Evolutionary conservation across 2,329 filamentous ascomycete genomes (phyloP).

Genomic region (Mycocentrospora acerina): DNA sequence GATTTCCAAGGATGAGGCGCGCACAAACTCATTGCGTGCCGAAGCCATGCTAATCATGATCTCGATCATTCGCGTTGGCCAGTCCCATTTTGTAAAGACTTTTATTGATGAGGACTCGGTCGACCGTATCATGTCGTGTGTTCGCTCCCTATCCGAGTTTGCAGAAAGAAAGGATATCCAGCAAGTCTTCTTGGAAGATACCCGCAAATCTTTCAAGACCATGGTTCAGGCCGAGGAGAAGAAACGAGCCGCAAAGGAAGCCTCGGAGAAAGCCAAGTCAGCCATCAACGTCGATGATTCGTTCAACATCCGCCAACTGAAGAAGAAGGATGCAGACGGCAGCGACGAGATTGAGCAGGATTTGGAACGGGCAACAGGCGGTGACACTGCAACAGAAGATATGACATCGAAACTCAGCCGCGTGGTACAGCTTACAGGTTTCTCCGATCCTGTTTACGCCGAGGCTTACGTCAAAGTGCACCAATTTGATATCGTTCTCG

Average conservation of each 20-base stretch:
- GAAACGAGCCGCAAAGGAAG: constrained; percentile 94
- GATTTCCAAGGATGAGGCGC: constrained; percentile 79
- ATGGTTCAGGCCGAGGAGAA: constrained; percentile 98
- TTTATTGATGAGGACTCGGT: constrained; percentile 97
- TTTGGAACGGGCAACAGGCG: constrained; percentile 90
- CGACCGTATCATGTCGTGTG: constrained; percentile 98
- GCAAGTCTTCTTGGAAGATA: constrained; percentile 90
- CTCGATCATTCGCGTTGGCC: constrained; percentile 94
- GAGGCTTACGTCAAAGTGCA: constrained; percentile 99
- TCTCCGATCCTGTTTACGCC: constrained; percentile 97
- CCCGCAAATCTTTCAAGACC: constrained; percentile 88
- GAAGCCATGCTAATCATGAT: constrained; percentile 99
- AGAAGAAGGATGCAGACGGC: constrained; percentile 80
- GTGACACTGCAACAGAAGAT: constrained; percentile 80
- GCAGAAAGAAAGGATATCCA: constrained; percentile 87
- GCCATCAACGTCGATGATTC: constrained; percentile 96
- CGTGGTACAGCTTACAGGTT: constrained; percentile 95
- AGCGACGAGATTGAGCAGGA: constrained; percentile 85
- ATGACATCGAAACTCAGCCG: constrained; percentile 91
- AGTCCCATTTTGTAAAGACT: constrained; percentile 98
- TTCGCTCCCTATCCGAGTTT: constrained; percentile 89
- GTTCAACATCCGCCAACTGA: constrained; percentile 86
- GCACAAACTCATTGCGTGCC: constrained; percentile 90
- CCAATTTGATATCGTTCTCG: constrained; percentile 96
- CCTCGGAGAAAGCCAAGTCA: constrained; percentile 86